Evolutionary conservation across 345 rosid species (phyloP).

Genomic region (Sonneratia alba): DNA sequence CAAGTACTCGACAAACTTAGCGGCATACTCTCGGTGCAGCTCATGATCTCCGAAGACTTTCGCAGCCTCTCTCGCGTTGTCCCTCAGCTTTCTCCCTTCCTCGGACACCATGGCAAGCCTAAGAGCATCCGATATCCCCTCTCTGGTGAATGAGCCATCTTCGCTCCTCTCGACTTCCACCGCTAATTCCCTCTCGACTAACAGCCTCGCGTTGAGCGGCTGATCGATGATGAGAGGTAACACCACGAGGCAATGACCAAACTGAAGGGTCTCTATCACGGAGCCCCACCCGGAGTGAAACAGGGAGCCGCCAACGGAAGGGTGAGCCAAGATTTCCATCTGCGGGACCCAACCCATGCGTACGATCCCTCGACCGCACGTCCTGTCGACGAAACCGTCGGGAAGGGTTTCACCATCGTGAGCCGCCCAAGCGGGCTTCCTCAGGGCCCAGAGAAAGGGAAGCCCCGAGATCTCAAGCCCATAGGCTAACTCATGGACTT

Average conservation of each 20-base stretch:
- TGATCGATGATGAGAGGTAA: constrained; percentile 20
- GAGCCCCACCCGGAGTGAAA: constrained; percentile 26
- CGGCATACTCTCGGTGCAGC: constrained; percentile 14
- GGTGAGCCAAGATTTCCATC: constrained; percentile 13
- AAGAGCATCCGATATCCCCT: constrained; percentile 14
- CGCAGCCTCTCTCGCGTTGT: constrained; percentile 13
- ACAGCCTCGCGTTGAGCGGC: constrained; percentile 16
- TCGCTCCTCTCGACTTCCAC: constrained; percentile 17
- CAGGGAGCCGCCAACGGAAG: constrained; percentile 18
- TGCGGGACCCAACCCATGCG: constrained; percentile 25
- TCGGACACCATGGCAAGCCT: constrained; percentile 14
- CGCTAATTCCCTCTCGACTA: constrained; percentile 18
- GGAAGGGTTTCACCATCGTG: constrained; percentile 16
- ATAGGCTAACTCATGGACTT: constrained; percentile 19
- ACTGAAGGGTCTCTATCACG: constrained; percentile 14
- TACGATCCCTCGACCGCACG: constrained; percentile 9
- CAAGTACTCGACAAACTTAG: constrained; percentile 13
- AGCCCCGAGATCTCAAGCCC: constrained; percentile 22
- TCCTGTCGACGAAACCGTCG: constrained; percentile 6
- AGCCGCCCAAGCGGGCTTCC: constrained; percentile 20
- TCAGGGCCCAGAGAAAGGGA: constrained; percentile 25
- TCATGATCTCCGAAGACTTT: constrained; percentile 5
- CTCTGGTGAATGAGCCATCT: constrained; percentile 18
- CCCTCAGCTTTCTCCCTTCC: constrained; percentile 11
- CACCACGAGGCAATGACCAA: constrained; percentile 16